phyloP scores from a whole-genome alignment of 495 filamentous ascomycete species.

The Neurospora sp. region DNA sequence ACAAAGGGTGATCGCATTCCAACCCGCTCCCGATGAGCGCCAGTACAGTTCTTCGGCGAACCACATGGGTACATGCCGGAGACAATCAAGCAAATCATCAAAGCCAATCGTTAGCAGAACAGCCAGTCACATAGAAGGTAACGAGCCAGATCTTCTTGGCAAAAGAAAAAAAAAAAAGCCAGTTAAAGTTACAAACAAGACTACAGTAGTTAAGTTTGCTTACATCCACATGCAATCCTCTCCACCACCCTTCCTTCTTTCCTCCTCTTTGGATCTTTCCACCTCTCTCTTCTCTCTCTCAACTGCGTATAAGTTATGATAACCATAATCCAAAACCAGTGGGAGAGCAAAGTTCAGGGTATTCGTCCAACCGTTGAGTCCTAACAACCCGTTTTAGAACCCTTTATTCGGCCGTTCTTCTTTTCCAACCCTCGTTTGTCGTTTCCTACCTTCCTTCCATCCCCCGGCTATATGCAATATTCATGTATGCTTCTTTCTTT shows the following conservation, averaged over 20 bases:
- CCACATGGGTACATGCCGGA: not conserved
- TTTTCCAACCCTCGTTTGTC: not conserved
- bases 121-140: not conserved
- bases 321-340: not conserved
- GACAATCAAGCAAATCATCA: not conserved
- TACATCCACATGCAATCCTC: not conserved
- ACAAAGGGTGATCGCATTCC: not conserved
- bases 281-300: not conserved
- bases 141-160: not conserved
- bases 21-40: not conserved
- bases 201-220: not conserved
- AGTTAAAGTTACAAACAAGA: not conserved
- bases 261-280: not conserved
- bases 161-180: not conserved
- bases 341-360: not conserved
- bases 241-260: not conserved
- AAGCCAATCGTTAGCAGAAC: not conserved
- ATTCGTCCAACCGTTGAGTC: not conserved
- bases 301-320: not conserved
- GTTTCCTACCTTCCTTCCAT: not conserved
- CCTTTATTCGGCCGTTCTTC: not conserved
- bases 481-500: constrained; percentile 1
- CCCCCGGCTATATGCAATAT: not conserved
- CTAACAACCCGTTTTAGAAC: not conserved
- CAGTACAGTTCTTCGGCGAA: not conserved